Evolutionary conservation across 495 filamentous ascomycete genomes (phyloP).

Genomic region (Aspergillus affinis): DNA sequence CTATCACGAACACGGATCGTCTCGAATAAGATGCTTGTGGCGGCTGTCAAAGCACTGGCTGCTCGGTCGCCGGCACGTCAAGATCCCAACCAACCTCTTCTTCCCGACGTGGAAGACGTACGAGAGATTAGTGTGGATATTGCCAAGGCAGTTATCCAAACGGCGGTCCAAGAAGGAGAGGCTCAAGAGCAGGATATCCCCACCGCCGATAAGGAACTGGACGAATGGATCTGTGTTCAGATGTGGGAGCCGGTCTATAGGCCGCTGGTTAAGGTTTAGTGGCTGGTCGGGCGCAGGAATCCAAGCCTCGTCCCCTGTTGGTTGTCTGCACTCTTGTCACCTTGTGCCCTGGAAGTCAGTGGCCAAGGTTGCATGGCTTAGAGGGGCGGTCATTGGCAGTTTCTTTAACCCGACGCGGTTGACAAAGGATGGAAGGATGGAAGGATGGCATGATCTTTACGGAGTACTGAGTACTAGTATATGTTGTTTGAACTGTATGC

Average conservation of each 20-base stretch:
- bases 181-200: conserved; percentile 51
- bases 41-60: conserved; percentile 72
- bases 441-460: too few relatives aligned
- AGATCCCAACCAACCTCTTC: conserved; percentile 54
- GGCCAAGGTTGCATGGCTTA: too few relatives aligned
- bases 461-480: too few relatives aligned
- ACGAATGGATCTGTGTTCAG: conserved; percentile 82
- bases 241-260: conserved; percentile 87
- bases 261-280: conserved; percentile 37
- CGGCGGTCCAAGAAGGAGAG: conserved; percentile 67
- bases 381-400: too few relatives aligned
- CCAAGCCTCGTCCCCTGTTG: not conserved
- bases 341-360: too few relatives aligned
- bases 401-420: too few relatives aligned
- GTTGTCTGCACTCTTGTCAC: too few relatives aligned
- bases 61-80: conserved; percentile 66
- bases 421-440: too few relatives aligned
- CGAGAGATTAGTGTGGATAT: conserved; percentile 75
- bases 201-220: conserved; percentile 52
- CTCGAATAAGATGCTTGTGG: conserved; percentile 78
- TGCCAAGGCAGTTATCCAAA: conserved; percentile 73
- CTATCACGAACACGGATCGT: conserved; percentile 62
- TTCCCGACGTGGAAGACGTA: conserved; percentile 77
- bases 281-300: not conserved
- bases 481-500: too few relatives aligned